Base-by-base conservation (phyloP, 1,284 basidiomycete genomes). In the Cryptococcus sp. region DNA sequence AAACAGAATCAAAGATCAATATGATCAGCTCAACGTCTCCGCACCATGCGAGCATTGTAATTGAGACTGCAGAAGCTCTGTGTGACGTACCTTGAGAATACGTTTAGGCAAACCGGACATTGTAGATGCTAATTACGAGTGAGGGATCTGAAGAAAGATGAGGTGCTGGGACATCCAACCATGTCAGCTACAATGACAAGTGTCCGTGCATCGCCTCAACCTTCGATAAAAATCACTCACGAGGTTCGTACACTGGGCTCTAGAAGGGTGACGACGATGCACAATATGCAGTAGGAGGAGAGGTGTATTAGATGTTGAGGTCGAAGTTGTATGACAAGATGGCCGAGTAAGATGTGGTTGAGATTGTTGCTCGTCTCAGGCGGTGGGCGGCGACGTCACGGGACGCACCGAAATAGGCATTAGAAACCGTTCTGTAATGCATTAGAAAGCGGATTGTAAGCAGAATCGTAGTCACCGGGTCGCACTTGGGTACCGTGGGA, bases 51-150 rank as follows among this genome's bases (percentile, higher is more conserved):
- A 5, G 44, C 44, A 17, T 19, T 3, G 7, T 50, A 50, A n/a
- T 22, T 3, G 16, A 10, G 54, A 41, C 20, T 20, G 23, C n/a
- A 48, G 10, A 29, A 20, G 47, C 46, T 17, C 34, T 41, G 8
- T 29, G 22, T 5, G 43, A 67, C 74, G 44, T 41, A 78, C 78
- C 74, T 79, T 79, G 64, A 79, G 71, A 54, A 79, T 79, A 59
- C 78, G 76, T 67, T 79, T 79, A 3, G 78, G 78, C 29, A 79
- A 69, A 16, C 59, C 59, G 3, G 64, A 63, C 66, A 68, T 68
- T 41, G 51, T 63, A n/a, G 43, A 25, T 34, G 5, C 3, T 34
- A 10, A 34, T 34, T 13, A 34, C 3, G 25, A 20, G 3, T 50
- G 17, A 50, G n/a, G 49, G n/a, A 13, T 11, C 10, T 39, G 49